Conservation (phyloP, 306 rosid genomes). For the Dryas drummondii region DNA sequence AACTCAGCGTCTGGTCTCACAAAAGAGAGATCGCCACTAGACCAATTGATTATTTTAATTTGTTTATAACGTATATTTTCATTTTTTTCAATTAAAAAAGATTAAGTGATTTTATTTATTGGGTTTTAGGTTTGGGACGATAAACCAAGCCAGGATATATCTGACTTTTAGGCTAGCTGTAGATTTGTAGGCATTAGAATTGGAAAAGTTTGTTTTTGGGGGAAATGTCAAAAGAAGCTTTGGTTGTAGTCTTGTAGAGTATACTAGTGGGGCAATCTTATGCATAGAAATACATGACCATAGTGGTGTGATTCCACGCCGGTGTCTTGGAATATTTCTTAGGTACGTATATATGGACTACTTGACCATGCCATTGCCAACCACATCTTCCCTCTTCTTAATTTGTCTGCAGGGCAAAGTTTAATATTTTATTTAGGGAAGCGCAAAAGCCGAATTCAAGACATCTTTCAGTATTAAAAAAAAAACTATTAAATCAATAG, state of each 20-base stretch:
- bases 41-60: not conserved
- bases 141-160: not conserved
- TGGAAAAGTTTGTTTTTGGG: not conserved
- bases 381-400: not conserved
- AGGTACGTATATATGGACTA: not conserved
- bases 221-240: not conserved
- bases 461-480: no score
- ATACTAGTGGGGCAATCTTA: not conserved
- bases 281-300: not conserved
- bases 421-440: no score
- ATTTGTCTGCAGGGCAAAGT: no score
- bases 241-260: not conserved
- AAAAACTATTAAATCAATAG: no score
- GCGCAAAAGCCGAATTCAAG: no score
- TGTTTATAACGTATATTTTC: not conserved
- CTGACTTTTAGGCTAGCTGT: not conserved
- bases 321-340: slow-evolving; percentile 1
- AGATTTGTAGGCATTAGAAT: not conserved
- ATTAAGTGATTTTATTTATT: not conserved
- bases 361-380: not conserved
- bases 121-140: not conserved
- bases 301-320: not conserved
- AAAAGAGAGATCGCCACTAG: no score
- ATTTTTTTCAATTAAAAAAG: not conserved
- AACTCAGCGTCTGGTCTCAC: no score